A percentile compares a stretch with the other conserved stretches of the same genome.
phyloP scores from a whole-genome alignment of 2,329 filamentous ascomycete species.

The Ascochyta koolunga region DNA sequence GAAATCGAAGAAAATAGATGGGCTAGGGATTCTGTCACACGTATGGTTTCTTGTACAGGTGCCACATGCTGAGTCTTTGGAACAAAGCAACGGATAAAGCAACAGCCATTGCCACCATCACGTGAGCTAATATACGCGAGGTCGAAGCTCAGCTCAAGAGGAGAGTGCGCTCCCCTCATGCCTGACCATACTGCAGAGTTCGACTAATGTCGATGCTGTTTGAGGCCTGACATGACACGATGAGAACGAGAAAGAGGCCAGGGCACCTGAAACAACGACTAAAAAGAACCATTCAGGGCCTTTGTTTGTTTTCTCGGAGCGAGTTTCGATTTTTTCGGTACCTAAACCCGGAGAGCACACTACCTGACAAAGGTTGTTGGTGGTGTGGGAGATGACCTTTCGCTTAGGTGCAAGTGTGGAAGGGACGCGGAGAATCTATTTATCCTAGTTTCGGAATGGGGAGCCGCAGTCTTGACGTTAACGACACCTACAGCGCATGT shows the following conservation, averaged over 20 bases:
- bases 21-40: neutral
- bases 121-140: neutral
- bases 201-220: neutral
- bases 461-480: slow-evolving; percentile 16
- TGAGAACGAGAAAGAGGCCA: neutral
- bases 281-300: slow-evolving; percentile 22
- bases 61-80: neutral
- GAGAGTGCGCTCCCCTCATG: neutral
- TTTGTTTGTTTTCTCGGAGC: neutral
- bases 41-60: neutral
- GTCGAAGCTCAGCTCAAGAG: neutral
- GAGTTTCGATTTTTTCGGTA: slow-evolving; percentile 7
- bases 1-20: neutral
- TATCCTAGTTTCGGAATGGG: slow-evolving; percentile 7
- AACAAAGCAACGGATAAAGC: neutral
- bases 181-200: neutral
- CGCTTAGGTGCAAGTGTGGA: neutral
- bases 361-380: neutral
- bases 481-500: slow-evolving; percentile 6
- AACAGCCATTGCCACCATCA: neutral
- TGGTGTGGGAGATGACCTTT: slow-evolving; percentile 2
- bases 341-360: neutral
- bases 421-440: slow-evolving; percentile 1
- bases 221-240: neutral
- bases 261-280: slow-evolving; percentile 1